Base-by-base conservation (phyloP, 371 early-diverging fungal genomes). In the Mortierella sp. region DNA sequence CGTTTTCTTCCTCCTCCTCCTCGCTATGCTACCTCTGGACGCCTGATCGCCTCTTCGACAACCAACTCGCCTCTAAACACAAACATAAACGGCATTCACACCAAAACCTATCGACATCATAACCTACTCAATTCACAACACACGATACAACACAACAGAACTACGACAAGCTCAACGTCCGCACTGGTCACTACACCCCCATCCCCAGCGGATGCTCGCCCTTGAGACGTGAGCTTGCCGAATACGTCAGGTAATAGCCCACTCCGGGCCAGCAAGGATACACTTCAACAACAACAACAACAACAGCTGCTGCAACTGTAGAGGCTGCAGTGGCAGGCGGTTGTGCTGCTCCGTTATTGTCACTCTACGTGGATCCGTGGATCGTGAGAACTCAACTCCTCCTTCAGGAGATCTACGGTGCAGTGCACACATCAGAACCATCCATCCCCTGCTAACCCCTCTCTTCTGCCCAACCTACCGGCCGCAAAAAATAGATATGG, bases 151-250 rank as follows among this genome's bases (percentile, higher is more conserved):
- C 59, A 57, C 5, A 79, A 74, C 90, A 93, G 95, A 98, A 99
- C 93, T 97, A 96, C 88, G 99, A 99, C 92, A 97, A 98, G 91
- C 94, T 99, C 86, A 95, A 98, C 83, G 97, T 98, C 81, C 96
- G 99, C 88, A 98, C 99, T 64, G 96, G 95, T 73, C 98, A 99
- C 90, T 99, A 99, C 92, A 99, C 99, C 54, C 99, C 99, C 75
- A 96, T 98, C 82, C 97, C 98, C 37, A 93, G 92, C 75, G 99
- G 99, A 76, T 96, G 94, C 87, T 95, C 98, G 78, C 99, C 99
- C 48, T 91, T 97, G 86, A 97, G 97, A 90, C 96, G 99, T 88
- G 95, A 95, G 75, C 91, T 99, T 77, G 87, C 93, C 54, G 96
- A 97, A 79, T 99, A 99, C 86, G 91, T 99, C 87, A 93, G 95